phyloP scores from a whole-genome alignment of 2,329 filamentous ascomycete species.

The Metarhizium album region DNA sequence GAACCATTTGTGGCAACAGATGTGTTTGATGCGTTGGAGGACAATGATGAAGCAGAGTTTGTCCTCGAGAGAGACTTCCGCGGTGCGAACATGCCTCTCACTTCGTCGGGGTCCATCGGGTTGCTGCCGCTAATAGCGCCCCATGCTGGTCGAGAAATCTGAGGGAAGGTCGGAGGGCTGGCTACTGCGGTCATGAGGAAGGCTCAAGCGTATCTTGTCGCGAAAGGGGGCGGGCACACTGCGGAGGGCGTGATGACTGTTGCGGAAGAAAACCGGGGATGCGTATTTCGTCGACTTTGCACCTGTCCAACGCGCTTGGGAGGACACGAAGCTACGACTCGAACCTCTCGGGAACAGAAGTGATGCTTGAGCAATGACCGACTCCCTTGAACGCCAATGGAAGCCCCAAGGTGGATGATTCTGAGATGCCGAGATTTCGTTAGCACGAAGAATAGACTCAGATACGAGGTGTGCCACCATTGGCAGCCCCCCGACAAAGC shows the following conservation, averaged over 20 bases:
- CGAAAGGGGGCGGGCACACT: conserved; percentile 11
- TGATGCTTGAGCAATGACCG: not conserved
- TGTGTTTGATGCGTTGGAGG: conserved; percentile 50
- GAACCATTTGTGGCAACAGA: conserved; percentile 52
- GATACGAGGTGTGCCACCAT: not conserved
- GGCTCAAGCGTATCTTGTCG: conserved; percentile 12
- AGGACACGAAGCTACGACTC: not conserved
- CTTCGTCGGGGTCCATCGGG: conserved; percentile 75
- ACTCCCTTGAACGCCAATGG: not conserved
- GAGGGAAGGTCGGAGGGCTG: conserved; percentile 51
- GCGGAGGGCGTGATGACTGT: conserved; percentile 4
- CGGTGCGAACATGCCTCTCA: conserved; percentile 78
- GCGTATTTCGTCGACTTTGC: conserved; percentile 11
- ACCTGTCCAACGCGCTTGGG: conserved; percentile 12
- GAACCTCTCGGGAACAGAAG: not conserved
- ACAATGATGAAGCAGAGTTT: conserved; percentile 84
- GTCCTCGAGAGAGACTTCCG: conserved; percentile 78
- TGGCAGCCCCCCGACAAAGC: not conserved
- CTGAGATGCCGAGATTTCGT: not conserved
- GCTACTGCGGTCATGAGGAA: conserved; percentile 58
- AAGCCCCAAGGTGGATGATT: not conserved
- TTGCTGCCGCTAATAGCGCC: conserved; percentile 45
- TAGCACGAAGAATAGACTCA: conserved; percentile 1
- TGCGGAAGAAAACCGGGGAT: not conserved
- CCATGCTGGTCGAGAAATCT: conserved; percentile 56